Evolutionary conservation across 2,329 filamentous ascomycete species (phyloP), one percentile per base, ranked within the genome.

Genomic region (Sporothrix dimorphospora): DNA sequence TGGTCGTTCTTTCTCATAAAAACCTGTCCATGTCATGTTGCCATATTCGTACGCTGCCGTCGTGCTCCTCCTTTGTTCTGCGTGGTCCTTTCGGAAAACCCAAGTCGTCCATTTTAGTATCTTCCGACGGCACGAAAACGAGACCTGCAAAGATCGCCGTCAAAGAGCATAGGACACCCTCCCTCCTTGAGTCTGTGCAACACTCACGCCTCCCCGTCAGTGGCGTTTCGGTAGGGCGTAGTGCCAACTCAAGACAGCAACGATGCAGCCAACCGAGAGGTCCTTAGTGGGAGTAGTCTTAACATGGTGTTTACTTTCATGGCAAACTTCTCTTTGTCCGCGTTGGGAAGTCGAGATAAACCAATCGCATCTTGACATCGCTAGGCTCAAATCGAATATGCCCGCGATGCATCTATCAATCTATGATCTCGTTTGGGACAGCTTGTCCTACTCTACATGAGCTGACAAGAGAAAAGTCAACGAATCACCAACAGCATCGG

Each of bases 401-500:
- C 34, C 34, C 34, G 9, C 21, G 57, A 34, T 57, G 27, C 30
- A 34, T 57, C 53, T 34, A 14, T 30, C 53, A 16, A 16, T 57
- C 3, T 11, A 40, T 4, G 16, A 40, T 2, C 57, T 61, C 34
- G 4, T 61, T 40, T 42, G 19, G 57, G 34, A 61, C 3, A 9
- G 42, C 53, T 1, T 14, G 21, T 5, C 40, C 4, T 47, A 12
- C 38, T 65, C n/a, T 45, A 12, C 38, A 45, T 65, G 61, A 65
- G 40, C 61, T 65, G 61, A 47, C 47, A 19, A 21, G n/a, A 47
- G 57, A 19, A 34, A 61, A 38, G 57, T 6, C 34, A 4, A 40
- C 57, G n/a, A 42, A 42, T 61, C 19, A 40, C 57, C 57, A 65
- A 65, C 61, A 47, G 61, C 24, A 30, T 11, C 12, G 61, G 61